Base-by-base conservation (phyloP, 2,329 filamentous ascomycete species). In the Leptographium radiaticola region DNA sequence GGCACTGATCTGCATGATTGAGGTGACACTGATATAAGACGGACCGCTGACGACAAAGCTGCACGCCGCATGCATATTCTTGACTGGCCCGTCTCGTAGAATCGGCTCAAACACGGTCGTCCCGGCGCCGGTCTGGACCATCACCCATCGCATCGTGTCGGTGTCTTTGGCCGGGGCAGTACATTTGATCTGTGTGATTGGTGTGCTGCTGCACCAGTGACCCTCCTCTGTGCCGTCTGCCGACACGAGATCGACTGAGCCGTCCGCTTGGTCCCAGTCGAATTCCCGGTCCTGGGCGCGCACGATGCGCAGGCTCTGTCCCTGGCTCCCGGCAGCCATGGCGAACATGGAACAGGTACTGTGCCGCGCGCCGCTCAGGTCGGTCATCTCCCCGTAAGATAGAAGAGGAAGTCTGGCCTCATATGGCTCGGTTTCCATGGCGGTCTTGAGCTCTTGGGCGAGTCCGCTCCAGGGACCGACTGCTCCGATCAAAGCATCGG, bases 291-390 rank as follows among this genome's bases (percentile, higher is more conserved):
- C 64, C 4, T 71, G 68, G 5, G 83, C 64, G 8, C 71, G 69
- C 6, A 75, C 65, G 2, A 88, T 62, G 2, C 77, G 76, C 11
- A 88, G 66, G 1, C 77, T 66, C 58, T 83, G 76, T 1, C 80
- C 78, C 15, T 72, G 74, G 49, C 74, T 71, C n/a, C 84, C 84
- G 2, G 74, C 69, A 6, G 69, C 74, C 61, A 68, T 74, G 57
- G 70, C 77, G 56, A 74, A 70, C 59, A 69, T 64, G 2, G 69
- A 65, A 13, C 65, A 64, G 16, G 62, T 64, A 1, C 54, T 58
- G 36, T 59, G 36, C 52, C 62, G 33, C 54, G 60, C 33, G 25
- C 53, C 31, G 4, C 62, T 70, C 18, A 67, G 56, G 58, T 79
- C 69, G 2, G 68, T 64, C 58, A 80, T 71, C 54, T 78, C 74